A percentile compares a stretch with the other conserved stretches of the same genome.
These are phyloP conservation scores for Aspergillus saccharolyticus DNA, from an alignment of 495 filamentous ascomycete species.

Conservation along the genomic window DNA sequence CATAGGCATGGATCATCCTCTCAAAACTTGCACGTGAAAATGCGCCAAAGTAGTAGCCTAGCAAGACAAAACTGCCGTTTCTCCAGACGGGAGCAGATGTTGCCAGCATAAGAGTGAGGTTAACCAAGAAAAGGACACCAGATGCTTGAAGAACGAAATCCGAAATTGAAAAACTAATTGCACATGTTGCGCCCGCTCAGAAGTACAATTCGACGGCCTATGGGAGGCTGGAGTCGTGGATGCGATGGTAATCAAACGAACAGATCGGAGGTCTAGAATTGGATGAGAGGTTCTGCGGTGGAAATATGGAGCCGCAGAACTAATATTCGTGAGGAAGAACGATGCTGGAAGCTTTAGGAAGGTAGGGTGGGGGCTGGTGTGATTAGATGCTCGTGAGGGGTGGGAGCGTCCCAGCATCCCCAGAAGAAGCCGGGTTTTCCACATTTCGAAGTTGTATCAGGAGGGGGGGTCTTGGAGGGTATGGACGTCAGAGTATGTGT, in stretches of 20 bases:
- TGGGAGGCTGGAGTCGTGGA: neutral
- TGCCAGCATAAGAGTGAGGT: neutral
- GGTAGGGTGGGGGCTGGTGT: conserved; percentile 17
- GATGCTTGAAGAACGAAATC: neutral
- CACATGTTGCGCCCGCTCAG: neutral
- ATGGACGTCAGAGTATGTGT: conserved; percentile 23
- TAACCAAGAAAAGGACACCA: neutral
- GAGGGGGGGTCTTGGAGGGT: conserved; percentile 30
- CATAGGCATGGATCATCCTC: neutral
- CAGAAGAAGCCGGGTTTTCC: conserved; percentile 52
- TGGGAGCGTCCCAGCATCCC: conserved; percentile 47
- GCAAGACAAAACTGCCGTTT: neutral
- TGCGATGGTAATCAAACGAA: neutral
- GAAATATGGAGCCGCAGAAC: neutral
- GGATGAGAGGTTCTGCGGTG: neutral
- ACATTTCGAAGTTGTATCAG: conserved; percentile 34
- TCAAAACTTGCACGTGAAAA: neutral
- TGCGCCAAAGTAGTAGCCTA: neutral
- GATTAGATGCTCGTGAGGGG: conserved; percentile 31
- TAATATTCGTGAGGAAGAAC: neutral
- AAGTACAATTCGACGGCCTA: neutral
- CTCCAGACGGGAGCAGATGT: neutral
- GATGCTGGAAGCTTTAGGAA: neutral
- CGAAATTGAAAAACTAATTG: neutral
- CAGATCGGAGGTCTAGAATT: neutral